A percentile compares a stretch with the other conserved stretches of the same genome.
Conservation (phyloP, 73 alveolate species). For the Paraurostyla sp. region DNA sequence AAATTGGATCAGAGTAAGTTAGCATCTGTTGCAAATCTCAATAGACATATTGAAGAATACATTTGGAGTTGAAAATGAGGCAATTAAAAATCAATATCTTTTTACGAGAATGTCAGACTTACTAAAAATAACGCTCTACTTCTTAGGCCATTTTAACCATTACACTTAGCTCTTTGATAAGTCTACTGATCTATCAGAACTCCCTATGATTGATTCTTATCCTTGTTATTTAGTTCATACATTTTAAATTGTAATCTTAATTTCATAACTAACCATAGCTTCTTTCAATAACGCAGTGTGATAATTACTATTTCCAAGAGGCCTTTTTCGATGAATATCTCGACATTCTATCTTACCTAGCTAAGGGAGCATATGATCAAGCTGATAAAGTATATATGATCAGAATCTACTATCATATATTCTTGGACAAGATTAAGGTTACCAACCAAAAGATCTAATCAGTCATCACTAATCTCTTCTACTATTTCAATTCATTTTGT, state of each 20-base stretch:
- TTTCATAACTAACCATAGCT: not conserved
- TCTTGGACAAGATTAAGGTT: not conserved
- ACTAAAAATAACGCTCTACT: conserved; percentile 5
- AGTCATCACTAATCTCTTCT: not conserved
- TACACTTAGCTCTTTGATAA: not conserved
- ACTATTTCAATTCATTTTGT: conserved; percentile 19
- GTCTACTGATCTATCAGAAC: not conserved
- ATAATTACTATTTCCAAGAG: not conserved
- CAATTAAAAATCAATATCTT: not conserved
- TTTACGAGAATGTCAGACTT: conserved; percentile 17
- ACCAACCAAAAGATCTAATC: not conserved
- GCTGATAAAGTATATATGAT: not conserved
- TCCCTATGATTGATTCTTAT: not conserved
- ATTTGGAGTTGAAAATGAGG: not conserved
- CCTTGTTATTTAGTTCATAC: conserved; percentile 7
- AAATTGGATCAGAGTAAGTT: conserved; percentile 37
- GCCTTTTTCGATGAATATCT: not conserved
- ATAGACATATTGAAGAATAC: not conserved
- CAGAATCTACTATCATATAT: not conserved
- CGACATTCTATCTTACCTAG: not conserved
- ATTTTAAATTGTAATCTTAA: not conserved
- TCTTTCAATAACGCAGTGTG: not conserved
- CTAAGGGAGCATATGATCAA: not conserved
- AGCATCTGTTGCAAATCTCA: not conserved
- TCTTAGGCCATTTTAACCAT: not conserved